Evolutionary conservation across 2,329 filamentous ascomycete genomes (phyloP), one percentile per base, ranked within the genome.

Genomic region (Diaporthe destruens): DNA sequence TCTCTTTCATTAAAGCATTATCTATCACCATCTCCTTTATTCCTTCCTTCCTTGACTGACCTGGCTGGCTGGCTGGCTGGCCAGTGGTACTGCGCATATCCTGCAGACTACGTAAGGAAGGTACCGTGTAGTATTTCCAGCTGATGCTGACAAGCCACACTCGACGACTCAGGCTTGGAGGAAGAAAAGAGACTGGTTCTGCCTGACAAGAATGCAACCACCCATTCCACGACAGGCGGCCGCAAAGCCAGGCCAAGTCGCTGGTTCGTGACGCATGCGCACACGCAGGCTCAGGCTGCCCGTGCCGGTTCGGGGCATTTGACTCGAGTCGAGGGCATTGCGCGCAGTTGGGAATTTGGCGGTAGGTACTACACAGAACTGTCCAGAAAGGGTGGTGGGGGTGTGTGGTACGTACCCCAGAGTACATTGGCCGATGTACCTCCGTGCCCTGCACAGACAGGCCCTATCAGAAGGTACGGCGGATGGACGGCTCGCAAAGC

Each of bases 191-290:
- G 14, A 49, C 39, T 63, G 39, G 57, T n/a, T 39, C 23, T 23
- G n/a, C 56, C 56, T 6, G 23, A 44, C 34, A 25, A 39, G 29
- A 25, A 42, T 42, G 23, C 14, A 23, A 34, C 8, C 53, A 34
- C 20, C 14, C n/a, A n/a, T 44, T 42, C 11, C 36, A 61, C 32
- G 67, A 44, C 39, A 57, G 54, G 53, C 53, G 23, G 53, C 67
- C 54, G 42, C 39, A 18, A 36, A 42, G 11, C 47, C n/a, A 69
- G 67, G 68, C 56, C 68, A 71, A 71, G 68, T 61, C 44, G 68
- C 51, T 49, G 23, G 68, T 71, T 71, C 68, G 56, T 53, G n/a
- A 42, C 29, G 39, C 25, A 39, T 59, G 51, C 53, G 14, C 53
- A 16, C 63, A 39, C 55, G 8, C 16, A 42, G 9, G 34, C 9